Evolutionary conservation across 225 moss, liverwort and hornwort genomes (phyloP).

Genomic region (Sphagnum contortum): DNA sequence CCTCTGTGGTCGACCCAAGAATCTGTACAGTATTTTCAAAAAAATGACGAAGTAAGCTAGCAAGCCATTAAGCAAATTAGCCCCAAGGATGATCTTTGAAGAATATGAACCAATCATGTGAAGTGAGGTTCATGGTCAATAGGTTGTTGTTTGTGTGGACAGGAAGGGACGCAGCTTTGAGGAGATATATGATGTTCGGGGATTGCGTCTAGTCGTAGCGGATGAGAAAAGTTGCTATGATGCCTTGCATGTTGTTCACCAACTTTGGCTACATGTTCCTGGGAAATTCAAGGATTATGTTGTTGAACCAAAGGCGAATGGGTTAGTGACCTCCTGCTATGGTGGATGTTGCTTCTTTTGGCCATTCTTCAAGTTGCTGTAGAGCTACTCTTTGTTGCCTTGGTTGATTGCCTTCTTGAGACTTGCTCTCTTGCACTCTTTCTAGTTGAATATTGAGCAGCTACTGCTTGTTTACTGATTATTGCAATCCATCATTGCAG

Average conservation of each 20-base stretch:
- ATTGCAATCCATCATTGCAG: slow-evolving; percentile 16
- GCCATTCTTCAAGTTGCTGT: no score
- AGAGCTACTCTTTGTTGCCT: no score
- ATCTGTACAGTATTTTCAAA: slow-evolving; percentile 78
- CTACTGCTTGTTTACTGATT: no score
- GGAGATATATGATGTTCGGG: slow-evolving; percentile 83
- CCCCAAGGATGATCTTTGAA: no score
- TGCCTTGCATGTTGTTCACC: slow-evolving; percentile 64
- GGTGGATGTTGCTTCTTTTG: no score
- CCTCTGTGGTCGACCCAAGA: slow-evolving; percentile 79
- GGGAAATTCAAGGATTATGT: slow-evolving; percentile 79
- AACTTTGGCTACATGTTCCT: slow-evolving; percentile 65
- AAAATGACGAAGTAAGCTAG: slow-evolving; percentile 73
- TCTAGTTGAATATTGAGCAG: no score
- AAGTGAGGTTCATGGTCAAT: no score
- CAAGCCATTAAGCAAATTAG: no score
- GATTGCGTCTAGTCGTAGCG: slow-evolving; percentile 63
- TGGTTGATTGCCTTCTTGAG: no score
- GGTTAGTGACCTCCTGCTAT: slow-evolving; percentile 23
- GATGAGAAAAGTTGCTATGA: slow-evolving; percentile 67
- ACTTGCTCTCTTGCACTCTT: no score
- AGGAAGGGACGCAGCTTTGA: slow-evolving; percentile 74
- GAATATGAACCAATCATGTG: no score
- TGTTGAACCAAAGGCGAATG: slow-evolving; percentile 60
- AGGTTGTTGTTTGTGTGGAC: slow-evolving; percentile 3